Conservation (phyloP, 2,329 filamentous ascomycete species). For the Plectosphaerella sp. region DNA sequence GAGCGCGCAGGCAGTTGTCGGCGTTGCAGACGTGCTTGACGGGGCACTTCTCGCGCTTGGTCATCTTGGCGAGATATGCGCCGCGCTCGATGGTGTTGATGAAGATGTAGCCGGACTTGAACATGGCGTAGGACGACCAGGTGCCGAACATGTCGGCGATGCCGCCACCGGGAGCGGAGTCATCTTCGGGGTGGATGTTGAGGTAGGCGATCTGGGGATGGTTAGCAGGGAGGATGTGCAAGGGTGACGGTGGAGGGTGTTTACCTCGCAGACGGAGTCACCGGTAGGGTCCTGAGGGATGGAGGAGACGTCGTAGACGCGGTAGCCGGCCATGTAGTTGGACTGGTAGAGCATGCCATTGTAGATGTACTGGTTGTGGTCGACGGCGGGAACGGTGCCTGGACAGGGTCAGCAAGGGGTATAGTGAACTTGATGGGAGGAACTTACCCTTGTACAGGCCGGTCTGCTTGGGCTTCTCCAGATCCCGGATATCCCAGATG, state of each 20-base stretch:
- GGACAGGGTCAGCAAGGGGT: neutral
- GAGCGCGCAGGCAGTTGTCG: constrained; percentile 16
- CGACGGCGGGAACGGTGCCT: constrained; percentile 24
- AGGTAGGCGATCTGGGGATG: constrained; percentile 31
- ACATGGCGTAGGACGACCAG: constrained; percentile 16
- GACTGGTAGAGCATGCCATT: constrained; percentile 37
- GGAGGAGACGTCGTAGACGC: constrained; percentile 26
- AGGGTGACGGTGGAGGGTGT: neutral
- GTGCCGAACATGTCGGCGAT: constrained; percentile 12
- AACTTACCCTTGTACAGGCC: constrained; percentile 30
- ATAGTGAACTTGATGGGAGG: neutral
- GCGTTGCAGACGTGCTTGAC: constrained; percentile 14
- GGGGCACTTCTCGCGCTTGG: constrained; percentile 14
- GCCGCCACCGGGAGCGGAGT: constrained; percentile 11
- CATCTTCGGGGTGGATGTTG: constrained; percentile 35
- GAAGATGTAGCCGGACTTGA: constrained; percentile 14
- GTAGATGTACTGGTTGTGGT: constrained; percentile 40
- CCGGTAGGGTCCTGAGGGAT: constrained; percentile 37
- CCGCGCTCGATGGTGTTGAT: constrained; percentile 18
- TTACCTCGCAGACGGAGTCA: constrained; percentile 35
- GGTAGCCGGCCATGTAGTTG: constrained; percentile 38
- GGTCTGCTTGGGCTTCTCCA: constrained; percentile 34
- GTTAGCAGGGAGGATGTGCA: neutral
- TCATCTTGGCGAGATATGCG: constrained; percentile 17
- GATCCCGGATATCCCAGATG: constrained; percentile 39